Conservation (phyloP, 805 yeast species). For the Yarrowia sp. region DNA sequence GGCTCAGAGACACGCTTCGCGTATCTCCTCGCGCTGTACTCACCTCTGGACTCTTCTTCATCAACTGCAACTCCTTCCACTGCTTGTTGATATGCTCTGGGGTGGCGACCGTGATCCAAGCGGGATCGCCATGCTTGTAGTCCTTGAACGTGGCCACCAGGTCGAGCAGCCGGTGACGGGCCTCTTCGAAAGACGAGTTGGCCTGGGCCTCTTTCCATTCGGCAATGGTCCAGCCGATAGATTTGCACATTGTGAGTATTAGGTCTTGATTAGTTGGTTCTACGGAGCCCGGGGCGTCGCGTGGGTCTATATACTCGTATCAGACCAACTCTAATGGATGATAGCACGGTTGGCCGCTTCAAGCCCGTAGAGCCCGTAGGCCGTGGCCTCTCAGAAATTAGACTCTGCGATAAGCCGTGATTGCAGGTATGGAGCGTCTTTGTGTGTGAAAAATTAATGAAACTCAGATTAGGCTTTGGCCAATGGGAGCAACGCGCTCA, state of each 20-base stretch:
- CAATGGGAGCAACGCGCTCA: background rate
- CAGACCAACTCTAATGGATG: background rate
- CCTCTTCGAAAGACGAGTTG: slow-evolving; percentile 65
- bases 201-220: slow-evolving; percentile 80
- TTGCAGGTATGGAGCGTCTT: slow-evolving; percentile 19
- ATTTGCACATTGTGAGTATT: slow-evolving; percentile 43
- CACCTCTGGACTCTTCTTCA: slow-evolving; percentile 26
- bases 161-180: slow-evolving; percentile 58
- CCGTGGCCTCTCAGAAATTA: background rate
- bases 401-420: slow-evolving; percentile 31
- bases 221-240: slow-evolving; percentile 76
- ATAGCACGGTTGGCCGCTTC: slow-evolving; percentile 31
- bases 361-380: slow-evolving; percentile 18
- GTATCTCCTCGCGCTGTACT: background rate
- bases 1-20: too few relatives aligned
- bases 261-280: background rate
- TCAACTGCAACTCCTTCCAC: slow-evolving; percentile 38
- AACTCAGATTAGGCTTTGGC: background rate
- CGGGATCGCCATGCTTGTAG: slow-evolving; percentile 64
- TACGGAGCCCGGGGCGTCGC: background rate
- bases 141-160: slow-evolving; percentile 48
- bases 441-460: slow-evolving; percentile 16
- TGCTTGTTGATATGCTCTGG: slow-evolving; percentile 57
- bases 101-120: slow-evolving; percentile 86
- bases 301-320: slow-evolving; percentile 1